A percentile compares a stretch with the other conserved stretches of the same genome.
phyloP scores from a whole-genome alignment of 305 asterid genomes.

The Rubia balearica region DNA sequence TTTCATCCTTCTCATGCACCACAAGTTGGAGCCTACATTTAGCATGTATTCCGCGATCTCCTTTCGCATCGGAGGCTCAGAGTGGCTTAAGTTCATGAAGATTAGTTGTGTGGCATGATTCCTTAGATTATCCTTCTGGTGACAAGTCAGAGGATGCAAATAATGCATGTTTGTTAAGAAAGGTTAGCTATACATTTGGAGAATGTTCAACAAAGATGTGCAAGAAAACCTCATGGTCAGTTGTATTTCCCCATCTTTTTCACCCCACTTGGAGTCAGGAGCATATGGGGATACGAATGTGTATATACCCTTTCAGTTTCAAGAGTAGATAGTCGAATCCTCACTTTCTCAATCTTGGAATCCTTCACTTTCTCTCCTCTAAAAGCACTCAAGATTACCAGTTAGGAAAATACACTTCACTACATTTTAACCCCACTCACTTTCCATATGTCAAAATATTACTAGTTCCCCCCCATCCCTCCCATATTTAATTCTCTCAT shows the following conservation, averaged over 20 bases:
- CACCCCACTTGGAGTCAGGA: conserved; percentile 35
- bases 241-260: conserved; percentile 41
- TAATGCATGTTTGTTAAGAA: conserved; percentile 69
- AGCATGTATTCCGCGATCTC: conserved; percentile 84
- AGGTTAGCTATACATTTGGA: conserved; percentile 56
- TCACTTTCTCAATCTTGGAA: conserved; percentile 73
- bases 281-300: conserved; percentile 35
- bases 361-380: conserved; percentile 53
- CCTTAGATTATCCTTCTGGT: conserved; percentile 52
- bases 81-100: conserved; percentile 50
- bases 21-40: conserved; percentile 74
- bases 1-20: conserved; percentile 20
- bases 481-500: too few relatives aligned
- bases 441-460: too few relatives aligned
- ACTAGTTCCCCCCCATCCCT: too few relatives aligned
- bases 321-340: conserved; percentile 76
- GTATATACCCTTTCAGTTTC: conserved; percentile 70
- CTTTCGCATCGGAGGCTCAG: conserved; percentile 61
- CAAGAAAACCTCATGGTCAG: conserved; percentile 52
- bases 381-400: too few relatives aligned
- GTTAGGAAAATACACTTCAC: too few relatives aligned
- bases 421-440: too few relatives aligned
- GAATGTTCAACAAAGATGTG: conserved; percentile 42
- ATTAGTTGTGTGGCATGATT: conserved; percentile 66
- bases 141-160: conserved; percentile 45